Conservation (phyloP, 2,329 filamentous ascomycete species). For the Diaporthe sp. region DNA sequence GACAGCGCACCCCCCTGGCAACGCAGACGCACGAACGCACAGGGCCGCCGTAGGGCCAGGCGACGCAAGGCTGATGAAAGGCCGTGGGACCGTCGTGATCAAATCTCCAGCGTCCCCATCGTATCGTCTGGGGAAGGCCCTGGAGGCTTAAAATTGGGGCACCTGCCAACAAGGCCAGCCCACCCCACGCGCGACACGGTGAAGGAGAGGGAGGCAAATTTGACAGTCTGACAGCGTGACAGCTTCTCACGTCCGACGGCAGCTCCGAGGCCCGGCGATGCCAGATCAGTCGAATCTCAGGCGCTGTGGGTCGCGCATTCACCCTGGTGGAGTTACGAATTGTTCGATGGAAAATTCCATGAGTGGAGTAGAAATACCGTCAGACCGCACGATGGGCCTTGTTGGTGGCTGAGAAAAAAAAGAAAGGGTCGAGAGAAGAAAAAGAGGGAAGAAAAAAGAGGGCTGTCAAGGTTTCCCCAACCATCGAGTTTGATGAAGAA, state of each 20-base stretch:
- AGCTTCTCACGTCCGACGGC: conserved; percentile 22
- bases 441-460: not conserved
- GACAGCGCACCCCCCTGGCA: not conserved
- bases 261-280: conserved; percentile 23
- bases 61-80: conserved; percentile 27
- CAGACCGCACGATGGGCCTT: conserved; percentile 24
- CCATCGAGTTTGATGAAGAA: conserved; percentile 24
- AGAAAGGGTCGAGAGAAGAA: not conserved
- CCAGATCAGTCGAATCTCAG: conserved; percentile 23
- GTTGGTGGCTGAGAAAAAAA: conserved; percentile 8
- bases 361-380: conserved; percentile 30
- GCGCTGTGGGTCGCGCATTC: conserved; percentile 20
- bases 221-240: conserved; percentile 1
- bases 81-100: conserved; percentile 18
- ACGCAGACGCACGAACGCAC: conserved; percentile 7
- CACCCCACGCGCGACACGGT: conserved; percentile 7
- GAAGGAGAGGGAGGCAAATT: conserved; percentile 4
- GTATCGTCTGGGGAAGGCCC: conserved; percentile 28
- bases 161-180: not conserved
- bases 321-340: conserved; percentile 30
- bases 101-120: conserved; percentile 20
- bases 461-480: conserved; percentile 32
- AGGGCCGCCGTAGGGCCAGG: conserved; percentile 20
- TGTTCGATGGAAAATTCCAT: conserved; percentile 36
- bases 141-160: conserved; percentile 25